Evolutionary conservation across 192 early-diverging fungal species (phyloP).

Genomic region (Phlyctochytrium bullatum): DNA sequence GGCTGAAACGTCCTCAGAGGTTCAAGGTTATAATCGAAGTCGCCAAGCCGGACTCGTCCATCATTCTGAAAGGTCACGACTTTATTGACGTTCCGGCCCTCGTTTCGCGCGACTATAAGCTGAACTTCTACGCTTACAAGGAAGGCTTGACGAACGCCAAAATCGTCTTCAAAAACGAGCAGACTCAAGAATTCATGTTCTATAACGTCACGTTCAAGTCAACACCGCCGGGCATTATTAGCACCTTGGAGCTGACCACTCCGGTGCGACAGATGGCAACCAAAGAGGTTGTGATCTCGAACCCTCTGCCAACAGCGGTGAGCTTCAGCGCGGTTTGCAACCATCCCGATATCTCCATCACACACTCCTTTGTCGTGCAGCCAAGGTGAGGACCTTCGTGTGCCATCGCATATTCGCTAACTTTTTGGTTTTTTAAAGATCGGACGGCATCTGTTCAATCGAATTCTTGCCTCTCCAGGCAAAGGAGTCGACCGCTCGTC

Average conservation of each 20-base stretch:
- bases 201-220: constrained; percentile 55
- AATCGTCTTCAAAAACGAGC: constrained; percentile 59
- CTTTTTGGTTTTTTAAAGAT: constrained; percentile 29
- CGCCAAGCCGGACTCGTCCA: constrained; percentile 52
- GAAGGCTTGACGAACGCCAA: constrained; percentile 51
- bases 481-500: constrained; percentile 40
- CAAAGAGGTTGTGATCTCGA: constrained; percentile 44
- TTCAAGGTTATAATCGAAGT: constrained; percentile 52
- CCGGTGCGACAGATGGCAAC: constrained; percentile 37
- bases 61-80: constrained; percentile 58
- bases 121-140: constrained; percentile 59
- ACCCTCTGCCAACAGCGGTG: constrained; percentile 47
- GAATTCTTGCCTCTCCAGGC: constrained; percentile 58
- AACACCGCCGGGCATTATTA: constrained; percentile 52
- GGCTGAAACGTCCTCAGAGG: constrained; percentile 54
- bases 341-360: constrained; percentile 45
- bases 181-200: constrained; percentile 55
- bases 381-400: constrained; percentile 45
- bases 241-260: constrained; percentile 44
- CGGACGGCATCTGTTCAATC: constrained; percentile 38
- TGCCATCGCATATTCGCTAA: not conserved
- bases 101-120: constrained; percentile 54
- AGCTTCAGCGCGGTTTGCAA: constrained; percentile 44
- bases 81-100: constrained; percentile 55
- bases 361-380: constrained; percentile 47